These are phyloP conservation scores for Pythium aristosporum DNA, from an alignment of 352 stramenopile species.

Conservation along the genomic window DNA sequence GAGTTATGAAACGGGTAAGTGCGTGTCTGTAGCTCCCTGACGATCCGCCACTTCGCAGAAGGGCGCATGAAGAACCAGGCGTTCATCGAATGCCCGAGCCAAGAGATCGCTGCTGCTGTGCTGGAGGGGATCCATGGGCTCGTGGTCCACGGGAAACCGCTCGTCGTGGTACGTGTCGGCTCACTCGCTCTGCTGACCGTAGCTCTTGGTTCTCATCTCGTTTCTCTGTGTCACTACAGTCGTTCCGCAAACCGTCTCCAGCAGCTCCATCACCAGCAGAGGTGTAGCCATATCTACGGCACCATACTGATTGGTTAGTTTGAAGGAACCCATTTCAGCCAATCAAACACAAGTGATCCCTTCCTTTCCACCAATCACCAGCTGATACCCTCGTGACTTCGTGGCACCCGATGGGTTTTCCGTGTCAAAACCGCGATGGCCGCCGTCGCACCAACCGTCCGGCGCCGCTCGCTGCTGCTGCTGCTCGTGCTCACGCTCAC, in stretches of 20 bases:
- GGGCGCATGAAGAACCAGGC: slow-evolving; percentile 86
- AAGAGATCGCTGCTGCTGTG: slow-evolving; percentile 45
- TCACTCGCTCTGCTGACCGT: no score
- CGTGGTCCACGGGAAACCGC: slow-evolving; percentile 69
- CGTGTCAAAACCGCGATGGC: not conserved
- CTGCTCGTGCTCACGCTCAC: slow-evolving; percentile 6
- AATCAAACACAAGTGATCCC: not conserved
- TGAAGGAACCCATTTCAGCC: not conserved
- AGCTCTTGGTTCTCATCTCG: no score
- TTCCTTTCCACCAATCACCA: not conserved
- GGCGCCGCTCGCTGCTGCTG: slow-evolving; percentile 7
- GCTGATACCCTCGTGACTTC: not conserved
- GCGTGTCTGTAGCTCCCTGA: slow-evolving; percentile 33
- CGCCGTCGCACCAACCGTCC: not conserved
- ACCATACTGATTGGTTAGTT: not conserved
- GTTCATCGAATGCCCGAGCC: slow-evolving; percentile 69
- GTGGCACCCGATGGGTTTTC: not conserved
- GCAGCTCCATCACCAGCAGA: no score
- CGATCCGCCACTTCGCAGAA: slow-evolving; percentile 71
- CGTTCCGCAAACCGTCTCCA: no score
- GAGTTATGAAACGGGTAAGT: not conserved
- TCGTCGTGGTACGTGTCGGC: slow-evolving; percentile 68
- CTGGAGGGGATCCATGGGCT: slow-evolving; percentile 69
- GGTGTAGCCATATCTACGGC: no score
- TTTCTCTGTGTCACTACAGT: no score